Percentiles rank a stretch among this genome's conserved stretches.
Conservation (phyloP, 106 monocot species). For the Allium fistulosum region DNA sequence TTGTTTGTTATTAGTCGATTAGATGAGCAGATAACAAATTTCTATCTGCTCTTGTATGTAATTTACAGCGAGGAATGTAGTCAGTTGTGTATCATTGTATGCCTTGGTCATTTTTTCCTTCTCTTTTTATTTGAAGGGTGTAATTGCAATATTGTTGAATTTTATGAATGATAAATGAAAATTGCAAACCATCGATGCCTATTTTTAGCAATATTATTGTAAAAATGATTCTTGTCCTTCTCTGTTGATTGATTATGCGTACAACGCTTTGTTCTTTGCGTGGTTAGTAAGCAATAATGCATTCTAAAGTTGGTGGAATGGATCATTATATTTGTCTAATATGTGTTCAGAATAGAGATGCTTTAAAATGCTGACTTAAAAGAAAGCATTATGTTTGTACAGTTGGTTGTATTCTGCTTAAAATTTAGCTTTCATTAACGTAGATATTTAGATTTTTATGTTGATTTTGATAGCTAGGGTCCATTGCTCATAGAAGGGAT, state of each 20-base stretch:
- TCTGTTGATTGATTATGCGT: too few relatives aligned
- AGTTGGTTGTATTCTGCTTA: too few relatives aligned
- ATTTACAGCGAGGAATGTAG: not conserved
- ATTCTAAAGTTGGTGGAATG: not conserved
- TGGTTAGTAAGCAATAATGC: constrained; percentile 2
- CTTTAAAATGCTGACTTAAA: too few relatives aligned
- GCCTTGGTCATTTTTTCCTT: not conserved
- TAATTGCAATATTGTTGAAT: not conserved
- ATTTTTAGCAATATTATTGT: not conserved
- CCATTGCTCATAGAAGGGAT: too few relatives aligned
- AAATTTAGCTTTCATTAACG: too few relatives aligned
- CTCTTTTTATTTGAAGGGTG: not conserved
- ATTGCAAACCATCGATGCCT: not conserved
- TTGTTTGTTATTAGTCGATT: not conserved
- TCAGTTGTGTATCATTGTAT: not conserved
- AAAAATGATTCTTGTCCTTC: not conserved
- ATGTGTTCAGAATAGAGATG: too few relatives aligned
- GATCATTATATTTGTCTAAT: too few relatives aligned
- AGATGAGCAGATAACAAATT: constrained; percentile 1
- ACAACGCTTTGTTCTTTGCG: not conserved
- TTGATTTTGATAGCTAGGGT: too few relatives aligned
- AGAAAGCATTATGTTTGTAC: too few relatives aligned
- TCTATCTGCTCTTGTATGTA: constrained; percentile 3
- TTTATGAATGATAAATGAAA: not conserved
- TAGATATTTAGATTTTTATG: too few relatives aligned